These are phyloP conservation scores for Pyricularia pennisetigena DNA, from an alignment of 2,329 filamentous ascomycete genomes.

Conservation along the genomic window DNA sequence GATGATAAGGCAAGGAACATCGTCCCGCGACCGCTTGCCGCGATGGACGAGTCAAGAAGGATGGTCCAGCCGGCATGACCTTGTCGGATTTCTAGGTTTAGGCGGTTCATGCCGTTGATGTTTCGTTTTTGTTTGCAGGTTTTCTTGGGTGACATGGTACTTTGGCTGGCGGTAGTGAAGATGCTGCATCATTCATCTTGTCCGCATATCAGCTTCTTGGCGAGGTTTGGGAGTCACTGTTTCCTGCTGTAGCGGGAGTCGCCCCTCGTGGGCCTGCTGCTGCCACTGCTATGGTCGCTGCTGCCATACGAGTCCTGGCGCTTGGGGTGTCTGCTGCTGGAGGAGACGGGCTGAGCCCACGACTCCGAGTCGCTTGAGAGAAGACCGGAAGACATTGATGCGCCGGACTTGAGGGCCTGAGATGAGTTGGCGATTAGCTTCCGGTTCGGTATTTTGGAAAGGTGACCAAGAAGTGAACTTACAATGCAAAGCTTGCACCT, in stretches of 20 bases:
- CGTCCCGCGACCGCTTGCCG: not conserved
- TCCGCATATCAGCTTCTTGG: not conserved
- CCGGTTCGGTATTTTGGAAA: not conserved
- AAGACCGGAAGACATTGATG: not conserved
- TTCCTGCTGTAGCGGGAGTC: not conserved
- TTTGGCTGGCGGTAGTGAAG: not conserved
- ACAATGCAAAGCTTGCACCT: conserved; percentile 18
- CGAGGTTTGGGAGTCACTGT: not conserved
- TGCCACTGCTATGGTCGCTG: not conserved
- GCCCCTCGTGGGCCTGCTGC: not conserved
- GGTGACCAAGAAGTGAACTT: not conserved
- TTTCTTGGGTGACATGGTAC: not conserved
- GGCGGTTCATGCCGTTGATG: not conserved
- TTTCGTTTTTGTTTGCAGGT: not conserved
- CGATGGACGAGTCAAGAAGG: not conserved
- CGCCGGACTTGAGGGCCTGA: conserved; percentile 1
- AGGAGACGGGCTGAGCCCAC: not conserved
- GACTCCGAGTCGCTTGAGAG: not conserved
- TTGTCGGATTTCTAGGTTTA: not conserved
- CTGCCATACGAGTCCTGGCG: not conserved
- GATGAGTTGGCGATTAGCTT: not conserved
- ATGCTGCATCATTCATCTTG: not conserved
- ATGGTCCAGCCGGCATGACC: not conserved
- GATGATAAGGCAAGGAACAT: not conserved
- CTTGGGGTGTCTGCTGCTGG: not conserved